Evolutionary conservation across 202 grass and related monocot species (phyloP), one percentile per base, ranked within the genome.

Genomic region (Saccharum hybrid): DNA sequence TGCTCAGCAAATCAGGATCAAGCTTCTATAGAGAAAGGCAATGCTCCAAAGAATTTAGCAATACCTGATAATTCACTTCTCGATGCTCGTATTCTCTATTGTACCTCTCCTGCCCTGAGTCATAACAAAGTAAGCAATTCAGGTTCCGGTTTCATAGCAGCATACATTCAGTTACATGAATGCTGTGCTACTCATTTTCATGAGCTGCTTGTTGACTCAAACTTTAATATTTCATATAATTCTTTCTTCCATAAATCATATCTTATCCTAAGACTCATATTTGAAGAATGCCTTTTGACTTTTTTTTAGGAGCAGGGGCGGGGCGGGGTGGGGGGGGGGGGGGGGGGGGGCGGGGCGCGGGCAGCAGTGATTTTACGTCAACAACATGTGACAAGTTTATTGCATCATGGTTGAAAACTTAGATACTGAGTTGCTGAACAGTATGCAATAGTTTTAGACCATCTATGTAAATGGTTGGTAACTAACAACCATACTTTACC

Each of bases 91-190:
- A 76, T 98, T 72, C 84, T 98, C 59, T 98, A 94, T 71, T 91
- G 88, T 77, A 76, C 90, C 75, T 90, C 92, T 88, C 90, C 95
- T 77, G 90, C 95, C 74, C 67, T 98, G 85, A 92, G 92, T 61
- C 95, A 98, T 85, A 94, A 93, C 85, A 91, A 98, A 83, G 92
- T 94, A 81, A 79, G 70, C 26, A 49, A 10, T 18, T 65, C 26
- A 64, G 41, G 9, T 23, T 76, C 2, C 1, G 38, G 30, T 19
- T 80, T 15, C 65, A 68, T 2, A 79, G 19, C 2, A 78, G 48
- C 63, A 54, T 84, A 28, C 8, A 37, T 85, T 34, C 26, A 37
- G 23, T 23, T 59, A 26, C 54, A 39, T 49, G 33, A 22, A 71
- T 72, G 26, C 18, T 42, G 51, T 10, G 11, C 18, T 66, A 66